Base-by-base conservation (phyloP, 495 filamentous ascomycete species). In the Hypoxylon cercidicola region DNA sequence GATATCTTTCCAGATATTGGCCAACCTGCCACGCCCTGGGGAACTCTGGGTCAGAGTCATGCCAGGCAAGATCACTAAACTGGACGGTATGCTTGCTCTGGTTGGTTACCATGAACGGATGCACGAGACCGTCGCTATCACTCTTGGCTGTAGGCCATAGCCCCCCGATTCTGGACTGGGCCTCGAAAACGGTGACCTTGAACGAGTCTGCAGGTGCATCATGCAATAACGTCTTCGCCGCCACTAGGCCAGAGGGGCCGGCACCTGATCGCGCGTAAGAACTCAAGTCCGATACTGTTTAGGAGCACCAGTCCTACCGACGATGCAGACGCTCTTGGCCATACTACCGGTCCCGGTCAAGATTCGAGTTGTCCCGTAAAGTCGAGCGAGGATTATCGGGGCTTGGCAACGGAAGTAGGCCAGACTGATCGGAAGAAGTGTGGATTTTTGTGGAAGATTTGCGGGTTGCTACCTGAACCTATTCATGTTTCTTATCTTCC, bases 31-130 rank as follows among this genome's bases (percentile, higher is more conserved):
- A 88, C 5, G 92, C 93, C 12, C 79, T 84, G 8, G 92, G 92
- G 61, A 93, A 89, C 73, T 88, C 77, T 1, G 87, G 85, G 10
- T 79, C 67, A 2, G 72, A 72, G 7, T 79, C 71, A 2, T 70
- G 71, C 90, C 91, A 93, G 13, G 88, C 82, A 4, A 93, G 72
- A 72, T 96, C 93, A 10, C 90, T 90, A 72, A 96, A 95, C 39
- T 85, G 81, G 37, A 93, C 89, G 0, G 89, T 90, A 75, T 90
- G 91, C 18, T 84, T 84, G 74, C 88, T 92, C 52, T 92, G 85
- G 75, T 97, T 97, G 2, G 90, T 89, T 6, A 82, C 79, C 89
- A 95, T 94, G 30, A 79, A 75, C 3, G 89, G 87, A 58, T 89
- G 82, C 9, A 93, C 67, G 11, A 82, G 68, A 28, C 84, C 83